phyloP scores from a whole-genome alignment of 2,329 filamentous ascomycete genomes.

The Camptophora hylomeconis region DNA sequence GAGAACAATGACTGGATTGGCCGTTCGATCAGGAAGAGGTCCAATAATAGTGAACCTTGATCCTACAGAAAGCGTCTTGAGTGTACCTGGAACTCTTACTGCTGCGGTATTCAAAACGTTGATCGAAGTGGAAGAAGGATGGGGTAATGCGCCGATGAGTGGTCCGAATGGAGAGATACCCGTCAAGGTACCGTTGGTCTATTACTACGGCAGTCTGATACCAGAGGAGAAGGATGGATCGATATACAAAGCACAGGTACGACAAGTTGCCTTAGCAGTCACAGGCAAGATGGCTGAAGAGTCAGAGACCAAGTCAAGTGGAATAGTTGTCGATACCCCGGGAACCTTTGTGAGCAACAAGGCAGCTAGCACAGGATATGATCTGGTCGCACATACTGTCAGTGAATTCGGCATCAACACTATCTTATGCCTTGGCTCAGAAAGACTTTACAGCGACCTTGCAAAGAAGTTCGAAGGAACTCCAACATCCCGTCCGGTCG shows the following conservation, averaged over 20 bases:
- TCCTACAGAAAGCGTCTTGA: constrained; percentile 64
- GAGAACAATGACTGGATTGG: constrained; percentile 67
- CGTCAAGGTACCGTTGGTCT: constrained; percentile 82
- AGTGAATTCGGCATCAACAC: constrained; percentile 63
- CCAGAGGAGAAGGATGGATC: constrained; percentile 54
- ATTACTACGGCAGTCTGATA: constrained; percentile 59
- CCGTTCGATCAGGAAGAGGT: constrained; percentile 58
- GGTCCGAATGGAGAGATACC: constrained; percentile 69
- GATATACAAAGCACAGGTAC: constrained; percentile 62
- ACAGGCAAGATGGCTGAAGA: constrained; percentile 69
- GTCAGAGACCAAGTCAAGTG: constrained; percentile 53
- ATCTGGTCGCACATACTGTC: constrained; percentile 68
- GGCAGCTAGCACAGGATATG: constrained; percentile 49
- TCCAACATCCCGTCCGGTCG: constrained; percentile 33
- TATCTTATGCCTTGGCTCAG: constrained; percentile 69
- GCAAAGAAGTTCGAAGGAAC: constrained; percentile 55
- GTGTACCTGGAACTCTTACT: constrained; percentile 67
- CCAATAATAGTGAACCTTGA: constrained; percentile 78
- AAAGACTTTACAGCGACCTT: constrained; percentile 63
- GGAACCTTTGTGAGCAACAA: constrained; percentile 46
- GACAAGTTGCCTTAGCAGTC: constrained; percentile 64
- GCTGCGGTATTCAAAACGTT: constrained; percentile 78
- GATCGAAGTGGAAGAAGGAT: constrained; percentile 77
- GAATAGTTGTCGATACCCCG: constrained; percentile 76
- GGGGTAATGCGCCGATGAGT: constrained; percentile 81